These are phyloP conservation scores for Erysimum pusillum DNA, from an alignment of 441 rosid species.

Conservation along the genomic window DNA sequence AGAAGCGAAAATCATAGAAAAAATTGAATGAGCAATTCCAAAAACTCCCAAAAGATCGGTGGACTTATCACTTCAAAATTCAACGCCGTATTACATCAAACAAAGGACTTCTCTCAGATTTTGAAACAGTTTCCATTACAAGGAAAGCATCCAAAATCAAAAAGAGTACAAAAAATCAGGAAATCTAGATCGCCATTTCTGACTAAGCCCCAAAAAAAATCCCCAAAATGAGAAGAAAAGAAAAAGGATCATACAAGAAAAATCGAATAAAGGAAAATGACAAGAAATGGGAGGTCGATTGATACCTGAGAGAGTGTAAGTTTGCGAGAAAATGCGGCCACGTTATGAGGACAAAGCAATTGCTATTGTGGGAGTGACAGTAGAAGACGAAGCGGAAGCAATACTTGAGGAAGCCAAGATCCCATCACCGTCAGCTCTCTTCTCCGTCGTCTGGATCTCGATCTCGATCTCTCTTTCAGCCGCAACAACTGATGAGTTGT, in stretches of 20 bases:
- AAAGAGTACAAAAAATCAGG: not conserved
- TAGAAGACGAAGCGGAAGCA: conserved; percentile 39
- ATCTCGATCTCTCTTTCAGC: conserved; percentile 48
- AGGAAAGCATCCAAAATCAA: conserved; percentile 10
- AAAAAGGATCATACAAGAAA: conserved; percentile 10
- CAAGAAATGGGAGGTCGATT: conserved; percentile 7
- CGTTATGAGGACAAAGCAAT: conserved; percentile 27
- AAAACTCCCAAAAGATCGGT: not conserved
- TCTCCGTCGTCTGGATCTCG: conserved; percentile 46
- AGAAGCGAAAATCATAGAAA: conserved; percentile 1
- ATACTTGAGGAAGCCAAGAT: conserved; percentile 37
- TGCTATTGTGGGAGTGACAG: conserved; percentile 46
- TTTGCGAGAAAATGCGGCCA: conserved; percentile 35
- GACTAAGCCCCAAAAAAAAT: conserved; percentile 7
- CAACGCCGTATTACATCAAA: conserved; percentile 3
- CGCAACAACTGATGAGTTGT: conserved; percentile 75
- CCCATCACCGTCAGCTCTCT: conserved; percentile 42
- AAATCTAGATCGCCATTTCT: conserved; percentile 36
- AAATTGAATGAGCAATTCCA: not conserved
- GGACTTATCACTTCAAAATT: conserved; percentile 30
- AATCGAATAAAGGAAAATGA: conserved; percentile 26
- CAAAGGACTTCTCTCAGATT: not conserved
- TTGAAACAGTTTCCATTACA: conserved; percentile 6
- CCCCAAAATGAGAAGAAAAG: conserved; percentile 7
- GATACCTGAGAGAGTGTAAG: conserved; percentile 28